Evolutionary conservation across 306 rosid species (phyloP).

Genomic region (Trichosanthes cucumerina): DNA sequence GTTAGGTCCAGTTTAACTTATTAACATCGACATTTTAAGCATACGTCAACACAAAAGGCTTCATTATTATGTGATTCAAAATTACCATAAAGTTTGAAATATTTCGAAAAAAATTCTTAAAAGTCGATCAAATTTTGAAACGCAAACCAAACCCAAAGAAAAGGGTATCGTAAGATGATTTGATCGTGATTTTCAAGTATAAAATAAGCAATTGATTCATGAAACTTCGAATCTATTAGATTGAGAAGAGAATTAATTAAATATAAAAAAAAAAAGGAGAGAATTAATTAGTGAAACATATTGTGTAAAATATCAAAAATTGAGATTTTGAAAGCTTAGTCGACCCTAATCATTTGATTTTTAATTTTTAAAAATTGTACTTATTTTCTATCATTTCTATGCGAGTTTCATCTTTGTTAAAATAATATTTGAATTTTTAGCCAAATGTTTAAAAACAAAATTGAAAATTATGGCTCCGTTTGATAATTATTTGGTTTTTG

Average conservation of each 20-base stretch:
- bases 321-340: background rate
- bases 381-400: too few relatives aligned
- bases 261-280: background rate
- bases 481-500: too few relatives aligned
- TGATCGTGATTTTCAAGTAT: background rate
- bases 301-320: background rate
- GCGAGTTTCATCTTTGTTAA: too few relatives aligned
- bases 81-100: background rate
- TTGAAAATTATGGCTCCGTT: too few relatives aligned
- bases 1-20: too few relatives aligned
- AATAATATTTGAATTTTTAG: too few relatives aligned
- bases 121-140: background rate
- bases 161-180: background rate
- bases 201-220: background rate
- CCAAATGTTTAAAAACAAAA: too few relatives aligned
- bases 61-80: too few relatives aligned
- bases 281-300: background rate
- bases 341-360: too few relatives aligned
- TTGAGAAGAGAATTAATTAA: background rate
- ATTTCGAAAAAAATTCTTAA: background rate
- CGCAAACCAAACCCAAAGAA: background rate
- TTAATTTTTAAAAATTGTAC: too few relatives aligned
- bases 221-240: background rate
- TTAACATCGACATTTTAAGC: too few relatives aligned
- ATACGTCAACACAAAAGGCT: too few relatives aligned